Evolutionary conservation across 2,329 filamentous ascomycete genomes (phyloP).

Genomic region (Fusarium brevicatenulatum): DNA sequence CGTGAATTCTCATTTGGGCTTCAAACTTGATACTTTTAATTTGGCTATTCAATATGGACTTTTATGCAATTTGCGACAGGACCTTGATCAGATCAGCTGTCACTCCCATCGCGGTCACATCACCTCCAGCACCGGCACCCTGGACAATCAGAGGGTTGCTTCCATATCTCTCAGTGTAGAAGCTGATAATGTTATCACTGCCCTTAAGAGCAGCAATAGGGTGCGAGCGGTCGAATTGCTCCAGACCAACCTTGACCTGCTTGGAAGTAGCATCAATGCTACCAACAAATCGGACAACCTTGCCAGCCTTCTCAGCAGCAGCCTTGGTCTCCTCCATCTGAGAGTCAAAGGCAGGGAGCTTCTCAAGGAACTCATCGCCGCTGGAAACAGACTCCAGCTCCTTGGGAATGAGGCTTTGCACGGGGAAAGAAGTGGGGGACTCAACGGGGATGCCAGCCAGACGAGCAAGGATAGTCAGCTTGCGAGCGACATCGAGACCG

Average conservation of each 20-base stretch:
- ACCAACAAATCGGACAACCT: constrained; percentile 93
- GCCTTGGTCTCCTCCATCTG: constrained; percentile 89
- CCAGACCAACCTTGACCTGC: constrained; percentile 88
- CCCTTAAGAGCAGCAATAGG: constrained; percentile 95
- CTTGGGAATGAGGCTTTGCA: constrained; percentile 91
- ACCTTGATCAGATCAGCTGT: constrained; percentile 94
- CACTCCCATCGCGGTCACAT: constrained; percentile 98
- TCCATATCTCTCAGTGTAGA: constrained; percentile 96
- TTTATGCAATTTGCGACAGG: constrained; percentile 71
- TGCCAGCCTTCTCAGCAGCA: constrained; percentile 86
- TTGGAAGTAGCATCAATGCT: constrained; percentile 87
- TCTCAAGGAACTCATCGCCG: constrained; percentile 86
- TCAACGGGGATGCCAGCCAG: constrained; percentile 84
- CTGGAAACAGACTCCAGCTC: constrained; percentile 81
- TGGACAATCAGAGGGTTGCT: constrained; percentile 92
- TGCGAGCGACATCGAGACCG: constrained; percentile 90
- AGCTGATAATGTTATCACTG: constrained; percentile 98
- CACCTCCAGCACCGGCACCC: constrained; percentile 91
- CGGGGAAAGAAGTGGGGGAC: constrained; percentile 88
- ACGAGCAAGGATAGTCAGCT: constrained; percentile 92
- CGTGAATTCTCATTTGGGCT: neutral
- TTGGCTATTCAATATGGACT: constrained; percentile 28
- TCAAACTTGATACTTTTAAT: constrained; percentile 33
- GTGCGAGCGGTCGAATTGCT: constrained; percentile 87
- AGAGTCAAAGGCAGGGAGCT: constrained; percentile 83